Conservation (phyloP, 2,329 filamentous ascomycete genomes). For the Immersiporthe knoxdaviesiana region DNA sequence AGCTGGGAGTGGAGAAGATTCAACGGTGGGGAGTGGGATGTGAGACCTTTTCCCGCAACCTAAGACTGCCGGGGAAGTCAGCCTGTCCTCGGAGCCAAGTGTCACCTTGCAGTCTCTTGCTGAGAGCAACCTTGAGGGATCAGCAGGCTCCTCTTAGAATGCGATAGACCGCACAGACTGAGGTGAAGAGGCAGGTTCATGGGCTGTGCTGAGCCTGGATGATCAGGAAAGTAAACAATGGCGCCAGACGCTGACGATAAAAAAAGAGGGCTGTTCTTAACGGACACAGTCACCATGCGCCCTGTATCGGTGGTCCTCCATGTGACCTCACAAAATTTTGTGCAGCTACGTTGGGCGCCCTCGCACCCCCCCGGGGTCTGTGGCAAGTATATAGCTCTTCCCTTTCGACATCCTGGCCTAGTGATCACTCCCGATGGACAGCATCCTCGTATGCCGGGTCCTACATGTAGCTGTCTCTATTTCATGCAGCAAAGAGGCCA, state of each 20-base stretch:
- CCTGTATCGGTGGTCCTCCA: background rate
- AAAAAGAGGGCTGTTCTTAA: background rate
- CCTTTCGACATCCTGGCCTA: background rate
- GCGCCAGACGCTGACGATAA: background rate
- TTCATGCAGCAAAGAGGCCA: background rate
- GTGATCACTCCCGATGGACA: background rate
- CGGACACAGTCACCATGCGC: background rate
- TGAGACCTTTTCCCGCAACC: background rate
- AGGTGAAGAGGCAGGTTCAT: background rate
- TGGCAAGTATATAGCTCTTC: background rate
- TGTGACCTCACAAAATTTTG: background rate
- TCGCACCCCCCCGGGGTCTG: background rate
- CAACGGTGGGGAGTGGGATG: background rate
- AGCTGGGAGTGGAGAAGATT: background rate
- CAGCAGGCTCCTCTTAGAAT: background rate
- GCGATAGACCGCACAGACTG: background rate
- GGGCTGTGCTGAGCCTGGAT: background rate
- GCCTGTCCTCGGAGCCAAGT: background rate
- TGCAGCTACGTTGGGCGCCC: background rate
- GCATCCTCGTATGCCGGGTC: background rate
- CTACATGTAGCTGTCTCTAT: background rate
- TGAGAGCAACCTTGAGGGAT: background rate
- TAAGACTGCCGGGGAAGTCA: background rate
- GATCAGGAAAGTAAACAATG: background rate
- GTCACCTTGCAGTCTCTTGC: background rate